Conservation (phyloP, 2,329 filamentous ascomycete genomes). For the Cryphonectria carpinicola region DNA sequence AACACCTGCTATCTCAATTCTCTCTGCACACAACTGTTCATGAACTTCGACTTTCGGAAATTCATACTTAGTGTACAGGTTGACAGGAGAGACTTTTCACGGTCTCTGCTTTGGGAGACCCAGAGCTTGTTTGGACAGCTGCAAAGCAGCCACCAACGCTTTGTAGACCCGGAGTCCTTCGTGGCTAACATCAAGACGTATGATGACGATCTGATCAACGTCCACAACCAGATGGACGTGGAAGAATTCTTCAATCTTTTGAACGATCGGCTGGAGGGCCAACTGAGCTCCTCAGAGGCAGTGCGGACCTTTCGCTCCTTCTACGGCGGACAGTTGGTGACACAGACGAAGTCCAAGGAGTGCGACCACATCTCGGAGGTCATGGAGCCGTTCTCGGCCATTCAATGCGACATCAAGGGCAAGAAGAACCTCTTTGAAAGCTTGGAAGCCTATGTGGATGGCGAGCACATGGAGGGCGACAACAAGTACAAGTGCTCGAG, state of each 20-base stretch:
- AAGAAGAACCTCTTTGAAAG: conserved; percentile 85
- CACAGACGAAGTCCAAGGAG: conserved; percentile 94
- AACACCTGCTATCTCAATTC: conserved; percentile 99
- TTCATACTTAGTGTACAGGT: conserved; percentile 76
- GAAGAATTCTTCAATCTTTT: conserved; percentile 96
- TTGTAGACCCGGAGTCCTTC: conserved; percentile 72
- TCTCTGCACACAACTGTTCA: conserved; percentile 90
- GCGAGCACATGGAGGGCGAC: conserved; percentile 95
- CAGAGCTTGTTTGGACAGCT: conserved; percentile 82
- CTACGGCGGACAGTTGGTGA: conserved; percentile 88
- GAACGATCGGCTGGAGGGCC: conserved; percentile 87
- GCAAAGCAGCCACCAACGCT: conserved; percentile 79
- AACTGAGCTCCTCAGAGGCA: conserved; percentile 68
- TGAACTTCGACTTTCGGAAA: conserved; percentile 85
- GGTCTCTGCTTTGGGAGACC: conserved; percentile 75
- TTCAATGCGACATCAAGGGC: conserved; percentile 95
- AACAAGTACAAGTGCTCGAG: conserved; percentile 98
- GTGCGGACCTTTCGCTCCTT: conserved; percentile 79
- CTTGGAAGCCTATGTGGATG: conserved; percentile 91
- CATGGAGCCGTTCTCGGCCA: conserved; percentile 88
- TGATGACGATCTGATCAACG: conserved; percentile 81
- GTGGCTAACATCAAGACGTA: conserved; percentile 80
- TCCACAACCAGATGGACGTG: conserved; percentile 93
- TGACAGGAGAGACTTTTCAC: conserved; percentile 56
- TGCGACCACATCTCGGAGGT: conserved; percentile 92